These are phyloP conservation scores for Venustampulla echinocandica DNA, from an alignment of 495 filamentous ascomycete species.

Conservation along the genomic window DNA sequence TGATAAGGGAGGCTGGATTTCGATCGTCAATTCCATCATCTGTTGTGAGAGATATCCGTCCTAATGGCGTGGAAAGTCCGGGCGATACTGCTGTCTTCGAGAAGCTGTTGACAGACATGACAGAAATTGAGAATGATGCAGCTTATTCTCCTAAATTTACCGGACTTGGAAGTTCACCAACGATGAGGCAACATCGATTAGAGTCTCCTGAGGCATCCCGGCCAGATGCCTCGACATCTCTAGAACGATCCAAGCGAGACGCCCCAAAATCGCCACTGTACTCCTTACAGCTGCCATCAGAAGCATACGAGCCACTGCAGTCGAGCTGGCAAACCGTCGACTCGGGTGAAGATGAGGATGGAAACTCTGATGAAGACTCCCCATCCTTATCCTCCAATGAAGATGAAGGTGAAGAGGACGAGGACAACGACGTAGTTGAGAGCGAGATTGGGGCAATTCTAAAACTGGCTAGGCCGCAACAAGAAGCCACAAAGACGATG, in stretches of 20 bases:
- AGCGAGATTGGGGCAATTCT: not conserved
- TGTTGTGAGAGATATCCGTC: slow-evolving; percentile 15
- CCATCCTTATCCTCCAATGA: not conserved
- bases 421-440: not conserved
- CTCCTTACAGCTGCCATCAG: not conserved
- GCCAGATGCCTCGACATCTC: not conserved
- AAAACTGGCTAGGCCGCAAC: not conserved
- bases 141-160: slow-evolving; percentile 24
- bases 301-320: slow-evolving; percentile 2
- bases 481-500: no score
- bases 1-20: slow-evolving; percentile 35
- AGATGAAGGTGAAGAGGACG: not conserved
- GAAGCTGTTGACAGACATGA: slow-evolving; percentile 14
- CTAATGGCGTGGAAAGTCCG: slow-evolving; percentile 14
- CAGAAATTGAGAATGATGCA: slow-evolving; percentile 2
- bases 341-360: not conserved
- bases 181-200: slow-evolving; percentile 2
- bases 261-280: not conserved
- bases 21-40: slow-evolving; percentile 29
- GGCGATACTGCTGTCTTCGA: slow-evolving; percentile 11
- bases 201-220: not conserved
- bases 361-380: not conserved
- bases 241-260: not conserved
- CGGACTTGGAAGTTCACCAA: slow-evolving; percentile 26
- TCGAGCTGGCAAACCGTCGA: slow-evolving; percentile 18